Evolutionary conservation across 768 basidiomycete species (phyloP).

Genomic region (Tylopilus rubrobrunneus): DNA sequence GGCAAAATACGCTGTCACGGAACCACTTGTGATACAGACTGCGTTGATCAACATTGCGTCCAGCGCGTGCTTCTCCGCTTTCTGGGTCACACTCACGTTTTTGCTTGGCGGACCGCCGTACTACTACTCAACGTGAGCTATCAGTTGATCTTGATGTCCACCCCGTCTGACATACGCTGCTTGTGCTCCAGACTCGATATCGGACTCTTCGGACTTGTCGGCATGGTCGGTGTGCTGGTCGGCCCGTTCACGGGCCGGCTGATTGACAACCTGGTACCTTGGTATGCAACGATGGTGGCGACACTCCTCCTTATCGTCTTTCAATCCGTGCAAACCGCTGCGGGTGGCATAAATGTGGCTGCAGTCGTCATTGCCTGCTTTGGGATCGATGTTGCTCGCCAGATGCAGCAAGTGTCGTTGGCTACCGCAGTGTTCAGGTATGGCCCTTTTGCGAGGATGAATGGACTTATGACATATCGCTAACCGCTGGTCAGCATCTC

Average conservation of each 20-base stretch:
- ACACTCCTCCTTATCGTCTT: conserved; percentile 45
- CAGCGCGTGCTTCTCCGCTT: conserved; percentile 56
- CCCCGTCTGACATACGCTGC: background rate
- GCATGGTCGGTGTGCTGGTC: conserved; percentile 64
- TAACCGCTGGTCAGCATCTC: conserved; percentile 26
- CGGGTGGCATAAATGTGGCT: conserved; percentile 64
- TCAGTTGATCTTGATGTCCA: conserved; percentile 9
- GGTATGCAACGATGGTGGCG: conserved; percentile 37
- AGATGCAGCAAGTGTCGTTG: conserved; percentile 67
- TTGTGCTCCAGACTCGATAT: conserved; percentile 44
- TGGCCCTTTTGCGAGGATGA: conserved; percentile 8
- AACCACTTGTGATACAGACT: conserved; percentile 68
- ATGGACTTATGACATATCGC: conserved; percentile 3
- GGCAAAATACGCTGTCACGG: conserved; percentile 53
- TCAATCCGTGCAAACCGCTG: conserved; percentile 63
- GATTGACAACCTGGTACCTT: conserved; percentile 48
- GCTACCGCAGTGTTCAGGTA: conserved; percentile 58
- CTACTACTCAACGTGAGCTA: conserved; percentile 61
- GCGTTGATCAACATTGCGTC: conserved; percentile 56
- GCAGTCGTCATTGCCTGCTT: conserved; percentile 69
- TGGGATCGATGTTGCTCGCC: conserved; percentile 71
- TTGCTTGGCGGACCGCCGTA: conserved; percentile 75
- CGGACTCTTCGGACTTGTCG: conserved; percentile 72
- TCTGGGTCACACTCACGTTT: conserved; percentile 80
- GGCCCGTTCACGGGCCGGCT: conserved; percentile 67